A percentile compares a stretch with the other conserved stretches of the same genome.
These are phyloP conservation scores for Poteriospumella lacustris DNA, from an alignment of 108 stramenopile species.

Conservation along the genomic window DNA sequence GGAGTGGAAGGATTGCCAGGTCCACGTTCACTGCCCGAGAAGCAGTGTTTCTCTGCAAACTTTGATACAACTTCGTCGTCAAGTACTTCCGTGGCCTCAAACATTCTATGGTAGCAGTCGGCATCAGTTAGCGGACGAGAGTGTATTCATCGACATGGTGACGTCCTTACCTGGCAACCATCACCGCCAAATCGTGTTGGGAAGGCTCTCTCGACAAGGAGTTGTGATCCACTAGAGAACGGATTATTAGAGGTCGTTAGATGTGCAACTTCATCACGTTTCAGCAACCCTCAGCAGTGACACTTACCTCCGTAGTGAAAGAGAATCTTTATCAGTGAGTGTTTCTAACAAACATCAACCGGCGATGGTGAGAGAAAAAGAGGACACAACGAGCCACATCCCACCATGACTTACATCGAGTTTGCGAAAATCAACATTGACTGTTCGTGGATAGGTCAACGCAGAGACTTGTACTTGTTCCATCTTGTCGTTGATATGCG, in stretches of 20 bases:
- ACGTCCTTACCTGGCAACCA: not conserved
- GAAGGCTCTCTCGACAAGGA: not conserved
- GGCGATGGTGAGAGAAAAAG: not conserved
- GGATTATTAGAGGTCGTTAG: not conserved
- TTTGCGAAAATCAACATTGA: constrained; percentile 13
- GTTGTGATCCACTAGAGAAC: not conserved
- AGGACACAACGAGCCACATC: not conserved
- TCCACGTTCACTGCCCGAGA: no score
- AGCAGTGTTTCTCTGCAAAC: not conserved
- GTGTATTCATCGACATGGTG: not conserved
- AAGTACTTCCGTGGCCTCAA: not conserved
- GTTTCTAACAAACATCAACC: not conserved
- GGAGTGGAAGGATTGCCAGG: not conserved
- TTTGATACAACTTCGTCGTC: not conserved
- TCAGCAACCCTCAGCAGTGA: no score
- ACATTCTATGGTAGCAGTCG: not conserved
- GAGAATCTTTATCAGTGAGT: not conserved
- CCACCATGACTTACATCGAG: not conserved
- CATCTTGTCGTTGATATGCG: no score
- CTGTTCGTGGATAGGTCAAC: not conserved
- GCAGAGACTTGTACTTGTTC: no score
- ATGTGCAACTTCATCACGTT: no score
- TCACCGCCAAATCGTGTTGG: not conserved
- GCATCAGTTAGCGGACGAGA: not conserved
- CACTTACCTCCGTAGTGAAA: not conserved